Evolutionary conservation across 768 basidiomycete genomes (phyloP), one percentile per base, ranked within the genome.

Genomic region (Lactarius pseudohatsudake): DNA sequence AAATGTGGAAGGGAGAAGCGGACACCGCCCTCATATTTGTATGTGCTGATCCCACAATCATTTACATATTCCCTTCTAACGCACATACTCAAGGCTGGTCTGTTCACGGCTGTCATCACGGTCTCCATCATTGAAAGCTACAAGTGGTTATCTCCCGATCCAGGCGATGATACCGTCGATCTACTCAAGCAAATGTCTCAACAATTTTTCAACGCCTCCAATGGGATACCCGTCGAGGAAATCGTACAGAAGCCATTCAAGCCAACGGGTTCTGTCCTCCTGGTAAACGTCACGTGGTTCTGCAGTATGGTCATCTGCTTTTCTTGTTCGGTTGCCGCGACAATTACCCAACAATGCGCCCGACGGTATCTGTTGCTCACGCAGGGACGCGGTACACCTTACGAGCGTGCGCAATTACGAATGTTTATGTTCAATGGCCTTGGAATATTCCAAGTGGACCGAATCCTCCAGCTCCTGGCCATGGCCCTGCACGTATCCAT

Each of bases 71-170:
- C 22, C 30, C 22, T 22, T 34, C 40, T 64, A 20, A 55, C 20
- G 36, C 34, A 34, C 32, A 45, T 16, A 9, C 11, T 43, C 4
- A 55, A 69, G 68, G 50, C 68, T 8, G 62, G 68, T 43, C 56
- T 69, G 4, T 70, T 70, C 50, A 64, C 69, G 2, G 62, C 57
- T 15, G 64, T 58, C n/a, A 18, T 64, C n/a, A 41, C 69, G 16
- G 62, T 61, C 16, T 64, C 64, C 40, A 22, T 68, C 8, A 47
- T 68, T 18, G 57, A 64, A 38, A 69, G 61, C 32, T 69, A 69
- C 47, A 62, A 62, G 26, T 34, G 32, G 5, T 15, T 70, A 28
- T 58, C 32, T n/a, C 61, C 66, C 16, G 62, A 64, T 30, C 22
- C 41, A 11, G 38, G 34, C 2, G 62, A 63, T 18, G 26, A 34